Percentiles rank a stretch among this genome's conserved stretches.
phyloP scores from a whole-genome alignment of 805 yeast genomes.

The Brettanomyces anomalus region DNA sequence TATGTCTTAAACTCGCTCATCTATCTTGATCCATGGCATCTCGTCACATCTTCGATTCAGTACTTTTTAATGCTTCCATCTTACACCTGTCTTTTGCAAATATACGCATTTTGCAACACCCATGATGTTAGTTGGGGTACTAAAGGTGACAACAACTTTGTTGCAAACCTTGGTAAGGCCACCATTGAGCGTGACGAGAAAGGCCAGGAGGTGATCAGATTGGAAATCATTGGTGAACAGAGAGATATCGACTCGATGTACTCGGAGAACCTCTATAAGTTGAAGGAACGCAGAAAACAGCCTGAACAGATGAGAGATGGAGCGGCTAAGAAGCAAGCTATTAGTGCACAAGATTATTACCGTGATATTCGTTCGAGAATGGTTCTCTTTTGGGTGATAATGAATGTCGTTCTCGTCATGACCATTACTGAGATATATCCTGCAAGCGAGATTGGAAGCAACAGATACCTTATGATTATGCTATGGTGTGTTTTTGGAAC shows the following conservation, averaged over 20 bases:
- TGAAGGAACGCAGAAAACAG: conserved; percentile 60
- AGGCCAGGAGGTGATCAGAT: conserved; percentile 77
- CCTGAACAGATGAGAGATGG: conserved; percentile 41
- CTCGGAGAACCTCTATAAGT: conserved; percentile 61
- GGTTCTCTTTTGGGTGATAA: conserved; percentile 88
- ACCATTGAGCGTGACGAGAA: conserved; percentile 71
- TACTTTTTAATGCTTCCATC: conserved; percentile 87
- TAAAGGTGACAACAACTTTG: conserved; percentile 79
- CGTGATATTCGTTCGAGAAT: conserved; percentile 92
- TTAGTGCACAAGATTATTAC: conserved; percentile 73
- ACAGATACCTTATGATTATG: conserved; percentile 74
- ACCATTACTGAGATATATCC: conserved; percentile 76
- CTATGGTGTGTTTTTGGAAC: conserved; percentile 89
- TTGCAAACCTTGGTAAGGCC: conserved; percentile 68
- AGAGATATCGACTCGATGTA: conserved; percentile 76
- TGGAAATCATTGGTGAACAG: conserved; percentile 63
- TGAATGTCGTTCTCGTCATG: conserved; percentile 76
- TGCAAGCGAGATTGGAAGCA: conserved; percentile 54
- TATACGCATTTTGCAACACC: conserved; percentile 94
- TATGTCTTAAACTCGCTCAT: conserved; percentile 74
- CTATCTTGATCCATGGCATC: conserved; percentile 95
- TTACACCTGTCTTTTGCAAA: conserved; percentile 85
- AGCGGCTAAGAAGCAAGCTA: conserved; percentile 26
- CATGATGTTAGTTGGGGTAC: conserved; percentile 99
- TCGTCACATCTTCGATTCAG: conserved; percentile 77